These are phyloP conservation scores for Cutaneotrichosporon cavernicola DNA, from an alignment of 1,284 basidiomycete genomes.

Conservation along the genomic window DNA sequence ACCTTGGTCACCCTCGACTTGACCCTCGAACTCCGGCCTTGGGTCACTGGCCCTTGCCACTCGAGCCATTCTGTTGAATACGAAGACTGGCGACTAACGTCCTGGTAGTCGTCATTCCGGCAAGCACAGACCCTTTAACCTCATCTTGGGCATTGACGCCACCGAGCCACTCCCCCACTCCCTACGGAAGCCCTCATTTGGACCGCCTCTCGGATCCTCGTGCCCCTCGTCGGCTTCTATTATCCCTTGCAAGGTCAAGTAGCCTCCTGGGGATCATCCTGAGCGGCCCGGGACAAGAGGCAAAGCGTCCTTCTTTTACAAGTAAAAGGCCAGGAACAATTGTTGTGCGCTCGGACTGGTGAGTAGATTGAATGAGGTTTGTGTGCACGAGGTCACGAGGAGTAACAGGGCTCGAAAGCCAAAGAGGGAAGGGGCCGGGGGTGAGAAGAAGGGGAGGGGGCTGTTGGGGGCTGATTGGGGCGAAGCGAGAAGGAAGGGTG, in stretches of 20 bases:
- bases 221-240: constrained; percentile 1
- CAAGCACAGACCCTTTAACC: background rate
- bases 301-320: background rate
- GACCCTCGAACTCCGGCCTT: too few relatives aligned
- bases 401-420: too few relatives aligned
- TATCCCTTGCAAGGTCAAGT: background rate
- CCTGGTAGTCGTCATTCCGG: background rate
- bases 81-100: too few relatives aligned
- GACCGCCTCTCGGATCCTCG: constrained; percentile 1
- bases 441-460: too few relatives aligned
- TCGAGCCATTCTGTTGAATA: background rate
- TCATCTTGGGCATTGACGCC: constrained; percentile 5
- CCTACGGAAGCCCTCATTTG: background rate
- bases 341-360: background rate
- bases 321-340: background rate
- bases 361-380: background rate
- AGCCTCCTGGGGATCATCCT: background rate
- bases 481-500: background rate
- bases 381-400: background rate
- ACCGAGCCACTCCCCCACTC: background rate
- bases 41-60: background rate
- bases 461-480: background rate
- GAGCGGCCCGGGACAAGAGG: background rate
- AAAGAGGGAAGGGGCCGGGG: too few relatives aligned
- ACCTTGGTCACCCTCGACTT: background rate